A percentile compares a stretch with the other conserved stretches of the same genome.
Conservation (phyloP, 1,139 yeast genomes). For the Eremothecium coryli region DNA sequence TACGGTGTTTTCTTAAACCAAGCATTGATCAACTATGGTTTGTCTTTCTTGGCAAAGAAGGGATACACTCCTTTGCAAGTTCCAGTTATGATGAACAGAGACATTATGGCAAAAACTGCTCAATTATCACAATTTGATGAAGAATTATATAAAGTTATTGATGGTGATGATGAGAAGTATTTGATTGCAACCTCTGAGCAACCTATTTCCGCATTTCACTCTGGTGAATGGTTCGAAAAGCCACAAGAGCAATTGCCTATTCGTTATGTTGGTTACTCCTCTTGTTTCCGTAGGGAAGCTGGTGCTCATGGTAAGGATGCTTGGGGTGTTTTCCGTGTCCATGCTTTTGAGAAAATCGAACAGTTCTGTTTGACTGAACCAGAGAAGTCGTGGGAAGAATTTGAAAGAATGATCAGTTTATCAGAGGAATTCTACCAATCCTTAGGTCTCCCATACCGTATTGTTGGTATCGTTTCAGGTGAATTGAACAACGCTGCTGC, state of each 20-base stretch:
- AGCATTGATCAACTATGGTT: conserved; percentile 94
- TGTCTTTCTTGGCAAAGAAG: conserved; percentile 68
- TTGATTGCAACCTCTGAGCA: conserved; percentile 98
- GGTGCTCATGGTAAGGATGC: conserved; percentile 99
- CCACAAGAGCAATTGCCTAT: conserved; percentile 96
- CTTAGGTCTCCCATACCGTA: conserved; percentile 88
- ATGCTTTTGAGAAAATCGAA: conserved; percentile 95
- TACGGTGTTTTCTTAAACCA: conserved; percentile 96
- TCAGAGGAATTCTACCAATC: conserved; percentile 93
- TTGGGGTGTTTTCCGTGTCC: conserved; percentile 99
- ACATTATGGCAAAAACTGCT: conserved; percentile 98
- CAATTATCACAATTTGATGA: conserved; percentile 97
- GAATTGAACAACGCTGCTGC: conserved; percentile 99
- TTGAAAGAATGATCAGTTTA: conserved; percentile 83
- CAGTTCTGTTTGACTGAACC: conserved; percentile 95
- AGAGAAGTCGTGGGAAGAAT: conserved; percentile 95
- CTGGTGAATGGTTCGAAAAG: conserved; percentile 97
- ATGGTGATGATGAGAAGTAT: conserved; percentile 96
- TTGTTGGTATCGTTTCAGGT: conserved; percentile 96
- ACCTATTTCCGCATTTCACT: conserved; percentile 96
- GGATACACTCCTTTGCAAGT: conserved; percentile 92
- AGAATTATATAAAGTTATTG: conserved; percentile 91
- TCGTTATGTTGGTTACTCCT: conserved; percentile 93
- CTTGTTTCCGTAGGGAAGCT: conserved; percentile 99
- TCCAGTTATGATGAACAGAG: conserved; percentile 99